These are phyloP conservation scores for Vitis hybrid DNA, from an alignment of 177 flowering plant species.

Conservation along the genomic window DNA sequence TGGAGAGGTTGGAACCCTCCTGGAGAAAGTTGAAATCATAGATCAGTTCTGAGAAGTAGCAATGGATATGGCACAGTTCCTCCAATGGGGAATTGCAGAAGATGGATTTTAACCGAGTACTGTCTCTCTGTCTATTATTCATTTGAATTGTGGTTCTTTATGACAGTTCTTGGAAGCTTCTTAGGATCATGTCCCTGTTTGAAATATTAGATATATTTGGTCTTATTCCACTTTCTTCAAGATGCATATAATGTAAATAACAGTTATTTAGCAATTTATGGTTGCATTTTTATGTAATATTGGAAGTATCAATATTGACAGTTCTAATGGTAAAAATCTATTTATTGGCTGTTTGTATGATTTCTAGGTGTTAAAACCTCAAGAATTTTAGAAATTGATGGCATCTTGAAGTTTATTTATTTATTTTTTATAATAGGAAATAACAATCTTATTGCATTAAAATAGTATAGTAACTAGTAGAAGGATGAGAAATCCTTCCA, in stretches of 20 bases:
- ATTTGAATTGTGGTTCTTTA: not conserved
- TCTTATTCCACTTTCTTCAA: not conserved
- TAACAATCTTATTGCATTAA: no score
- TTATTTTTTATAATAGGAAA: not conserved
- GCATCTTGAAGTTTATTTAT: not conserved
- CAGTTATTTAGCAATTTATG: not conserved
- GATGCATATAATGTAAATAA: constrained; percentile 14
- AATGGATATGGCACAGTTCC: not conserved
- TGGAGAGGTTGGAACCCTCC: constrained; percentile 33
- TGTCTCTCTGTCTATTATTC: not conserved
- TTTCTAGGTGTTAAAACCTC: not conserved
- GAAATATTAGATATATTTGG: not conserved
- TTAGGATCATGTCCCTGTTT: not conserved
- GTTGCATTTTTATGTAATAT: not conserved
- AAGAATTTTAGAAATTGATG: not conserved
- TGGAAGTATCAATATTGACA: not conserved
- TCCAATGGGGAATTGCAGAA: not conserved
- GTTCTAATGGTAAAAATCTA: not conserved
- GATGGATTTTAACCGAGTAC: not conserved
- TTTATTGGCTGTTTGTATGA: not conserved
- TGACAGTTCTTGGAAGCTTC: not conserved
- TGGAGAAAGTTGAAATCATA: constrained; percentile 14
- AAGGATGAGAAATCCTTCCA: no score
- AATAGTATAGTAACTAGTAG: no score
- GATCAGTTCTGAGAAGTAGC: not conserved